Evolutionary conservation across 306 rosid genomes (phyloP).

Genomic region (Dalbergia cochinchinensis): DNA sequence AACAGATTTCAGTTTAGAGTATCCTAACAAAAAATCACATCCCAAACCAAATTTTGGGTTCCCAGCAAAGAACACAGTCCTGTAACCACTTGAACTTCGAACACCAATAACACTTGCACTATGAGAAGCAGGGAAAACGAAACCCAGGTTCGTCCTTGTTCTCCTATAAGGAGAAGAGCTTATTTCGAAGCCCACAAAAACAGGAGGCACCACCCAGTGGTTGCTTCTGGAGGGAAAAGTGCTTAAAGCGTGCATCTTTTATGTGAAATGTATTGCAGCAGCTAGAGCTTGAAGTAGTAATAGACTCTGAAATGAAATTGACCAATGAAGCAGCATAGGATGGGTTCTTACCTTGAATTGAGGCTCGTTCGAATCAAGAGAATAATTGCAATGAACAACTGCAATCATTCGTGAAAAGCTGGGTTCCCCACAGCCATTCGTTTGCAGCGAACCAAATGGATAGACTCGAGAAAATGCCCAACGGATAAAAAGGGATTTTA

Average conservation of each 20-base stretch:
- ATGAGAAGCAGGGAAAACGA: constrained; percentile 44
- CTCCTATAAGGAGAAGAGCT: constrained; percentile 49
- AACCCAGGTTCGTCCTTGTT: constrained; percentile 50
- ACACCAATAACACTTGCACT: constrained; percentile 5
- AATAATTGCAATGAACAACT: constrained; percentile 12
- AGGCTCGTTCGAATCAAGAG: constrained; percentile 19
- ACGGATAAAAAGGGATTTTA: not conserved
- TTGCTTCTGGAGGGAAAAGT: constrained; percentile 49
- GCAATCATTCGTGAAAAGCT: constrained; percentile 17
- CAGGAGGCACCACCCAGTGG: constrained; percentile 48
- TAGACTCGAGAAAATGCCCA: not conserved
- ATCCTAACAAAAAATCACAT: constrained; percentile 58
- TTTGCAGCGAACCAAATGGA: constrained; percentile 37
- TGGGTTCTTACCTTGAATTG: constrained; percentile 45
- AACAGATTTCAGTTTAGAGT: constrained; percentile 50
- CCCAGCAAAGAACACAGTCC: constrained; percentile 45
- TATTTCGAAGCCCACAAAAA: constrained; percentile 43
- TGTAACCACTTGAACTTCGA: constrained; percentile 39
- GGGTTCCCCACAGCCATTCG: constrained; percentile 51
- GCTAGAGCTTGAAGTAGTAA: not conserved
- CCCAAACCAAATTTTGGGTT: constrained; percentile 56
- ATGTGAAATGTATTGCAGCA: constrained; percentile 25
- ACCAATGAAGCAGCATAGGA: constrained; percentile 30
- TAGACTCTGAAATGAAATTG: not conserved
- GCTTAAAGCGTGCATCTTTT: constrained; percentile 62